These are phyloP conservation scores for Backusella tarrabulga DNA, from an alignment of 192 early-diverging fungal genomes.

Conservation along the genomic window DNA sequence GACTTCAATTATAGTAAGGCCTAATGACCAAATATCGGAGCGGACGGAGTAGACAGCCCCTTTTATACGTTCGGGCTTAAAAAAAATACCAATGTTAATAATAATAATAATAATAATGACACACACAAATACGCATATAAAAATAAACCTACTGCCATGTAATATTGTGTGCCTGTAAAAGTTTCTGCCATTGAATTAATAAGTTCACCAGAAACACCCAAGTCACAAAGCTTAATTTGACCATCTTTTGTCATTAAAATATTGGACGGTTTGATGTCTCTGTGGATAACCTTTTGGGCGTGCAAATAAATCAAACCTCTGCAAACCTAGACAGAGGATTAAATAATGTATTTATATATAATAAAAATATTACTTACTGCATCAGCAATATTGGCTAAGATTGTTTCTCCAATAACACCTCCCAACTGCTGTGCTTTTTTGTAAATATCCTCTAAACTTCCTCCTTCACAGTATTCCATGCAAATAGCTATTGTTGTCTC, in stretches of 20 bases:
- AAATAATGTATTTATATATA: not conserved
- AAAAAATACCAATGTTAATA: slow-evolving; percentile 4
- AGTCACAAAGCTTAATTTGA: slow-evolving; percentile 93
- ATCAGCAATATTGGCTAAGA: slow-evolving; percentile 86
- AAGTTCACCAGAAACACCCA: slow-evolving; percentile 91
- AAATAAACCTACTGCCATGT: slow-evolving; percentile 79
- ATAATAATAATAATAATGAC: not conserved
- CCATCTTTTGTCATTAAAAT: slow-evolving; percentile 89
- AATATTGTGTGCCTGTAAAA: slow-evolving; percentile 94
- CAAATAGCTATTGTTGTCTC: slow-evolving; percentile 82
- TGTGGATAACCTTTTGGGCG: slow-evolving; percentile 84
- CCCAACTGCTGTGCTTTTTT: slow-evolving; percentile 63
- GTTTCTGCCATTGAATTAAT: slow-evolving; percentile 88
- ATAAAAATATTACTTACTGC: slow-evolving; percentile 43
- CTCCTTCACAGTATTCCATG: slow-evolving; percentile 96
- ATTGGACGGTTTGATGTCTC: slow-evolving; percentile 98
- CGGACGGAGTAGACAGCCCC: slow-evolving; percentile 84
- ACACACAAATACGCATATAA: not conserved
- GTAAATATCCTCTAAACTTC: slow-evolving; percentile 91
- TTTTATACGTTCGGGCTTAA: slow-evolving; percentile 91
- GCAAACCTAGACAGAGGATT: slow-evolving; percentile 52
- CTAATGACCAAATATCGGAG: slow-evolving; percentile 97
- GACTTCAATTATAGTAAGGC: slow-evolving; percentile 89
- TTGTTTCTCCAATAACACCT: slow-evolving; percentile 80
- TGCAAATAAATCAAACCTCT: slow-evolving; percentile 88